Evolutionary conservation across 495 filamentous ascomycete species (phyloP).

Genomic region (Talaromyces proteolyticus): DNA sequence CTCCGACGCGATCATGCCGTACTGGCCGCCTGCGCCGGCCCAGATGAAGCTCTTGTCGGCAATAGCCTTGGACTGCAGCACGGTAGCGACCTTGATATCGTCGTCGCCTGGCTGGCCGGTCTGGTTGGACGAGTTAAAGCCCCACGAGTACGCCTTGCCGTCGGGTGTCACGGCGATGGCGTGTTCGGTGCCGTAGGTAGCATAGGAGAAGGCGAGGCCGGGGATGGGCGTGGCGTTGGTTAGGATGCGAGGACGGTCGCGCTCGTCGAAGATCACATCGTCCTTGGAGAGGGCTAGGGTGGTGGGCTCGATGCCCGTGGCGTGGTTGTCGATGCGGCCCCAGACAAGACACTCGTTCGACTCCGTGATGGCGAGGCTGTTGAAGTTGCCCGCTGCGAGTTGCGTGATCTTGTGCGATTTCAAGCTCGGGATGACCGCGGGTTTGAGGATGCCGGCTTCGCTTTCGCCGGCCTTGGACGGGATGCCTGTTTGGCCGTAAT

Average conservation of each 20-base stretch:
- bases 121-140: conserved; percentile 59
- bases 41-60: conserved; percentile 48
- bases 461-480: conserved; percentile 51
- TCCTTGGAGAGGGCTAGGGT: conserved; percentile 47
- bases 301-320: conserved; percentile 49
- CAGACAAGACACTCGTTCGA: conserved; percentile 60
- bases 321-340: conserved; percentile 62
- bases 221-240: conserved; percentile 36
- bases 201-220: conserved; percentile 25
- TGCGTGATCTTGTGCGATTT: conserved; percentile 34
- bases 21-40: conserved; percentile 59
- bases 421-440: conserved; percentile 46
- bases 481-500: conserved; percentile 65
- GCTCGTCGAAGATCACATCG: conserved; percentile 52
- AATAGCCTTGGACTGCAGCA: conserved; percentile 55
- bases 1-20: conserved; percentile 45
- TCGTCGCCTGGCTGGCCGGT: conserved; percentile 53
- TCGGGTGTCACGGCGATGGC: conserved; percentile 49
- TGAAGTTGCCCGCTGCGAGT: conserved; percentile 63
- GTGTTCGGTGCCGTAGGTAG: conserved; percentile 48
- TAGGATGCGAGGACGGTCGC: conserved; percentile 50
- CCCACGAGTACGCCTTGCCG: conserved; percentile 57
- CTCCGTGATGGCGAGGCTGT: conserved; percentile 56
- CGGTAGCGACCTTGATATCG: conserved; percentile 51
- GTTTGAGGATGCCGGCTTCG: conserved; percentile 34